Evolutionary conservation across 192 early-diverging fungal genomes (phyloP).

Genomic region (Umbelopsis isabellina): DNA sequence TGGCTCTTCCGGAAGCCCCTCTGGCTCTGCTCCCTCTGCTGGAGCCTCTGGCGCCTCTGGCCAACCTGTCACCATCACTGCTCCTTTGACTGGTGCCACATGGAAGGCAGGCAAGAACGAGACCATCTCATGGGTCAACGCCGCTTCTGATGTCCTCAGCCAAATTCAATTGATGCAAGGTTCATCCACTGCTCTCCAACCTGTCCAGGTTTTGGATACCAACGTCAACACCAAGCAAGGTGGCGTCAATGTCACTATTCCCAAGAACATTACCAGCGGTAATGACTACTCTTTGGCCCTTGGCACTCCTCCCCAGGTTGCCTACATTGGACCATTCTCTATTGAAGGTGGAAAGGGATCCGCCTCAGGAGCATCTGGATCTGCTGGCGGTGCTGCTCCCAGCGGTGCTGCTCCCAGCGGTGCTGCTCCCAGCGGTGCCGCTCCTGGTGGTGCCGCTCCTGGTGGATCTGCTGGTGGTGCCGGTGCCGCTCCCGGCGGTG

Average conservation of each 20-base stretch:
- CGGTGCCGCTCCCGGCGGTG: background rate
- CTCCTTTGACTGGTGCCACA: slow-evolving; percentile 23
- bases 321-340: slow-evolving; percentile 31
- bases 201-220: slow-evolving; percentile 8
- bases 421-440: background rate
- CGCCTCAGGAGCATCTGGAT: background rate
- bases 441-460: background rate
- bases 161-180: slow-evolving; percentile 30
- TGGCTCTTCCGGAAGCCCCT: background rate
- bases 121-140: slow-evolving; percentile 22
- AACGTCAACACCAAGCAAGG: slow-evolving; percentile 12
- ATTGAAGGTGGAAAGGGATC: background rate
- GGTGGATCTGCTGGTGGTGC: slow-evolving; percentile 2
- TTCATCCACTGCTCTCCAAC: slow-evolving; percentile 15
- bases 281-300: slow-evolving; percentile 28
- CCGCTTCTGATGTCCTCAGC: slow-evolving; percentile 6
- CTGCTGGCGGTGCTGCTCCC: background rate
- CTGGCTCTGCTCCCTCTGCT: slow-evolving; percentile 3
- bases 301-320: slow-evolving; percentile 15
- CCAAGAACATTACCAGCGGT: slow-evolving; percentile 23
- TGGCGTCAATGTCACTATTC: slow-evolving; percentile 14
- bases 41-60: background rate
- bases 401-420: background rate
- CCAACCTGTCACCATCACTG: slow-evolving; percentile 26
- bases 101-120: slow-evolving; percentile 26